phyloP scores from a whole-genome alignment of 177 flowering plant species.

The Telopea speciosissima region DNA sequence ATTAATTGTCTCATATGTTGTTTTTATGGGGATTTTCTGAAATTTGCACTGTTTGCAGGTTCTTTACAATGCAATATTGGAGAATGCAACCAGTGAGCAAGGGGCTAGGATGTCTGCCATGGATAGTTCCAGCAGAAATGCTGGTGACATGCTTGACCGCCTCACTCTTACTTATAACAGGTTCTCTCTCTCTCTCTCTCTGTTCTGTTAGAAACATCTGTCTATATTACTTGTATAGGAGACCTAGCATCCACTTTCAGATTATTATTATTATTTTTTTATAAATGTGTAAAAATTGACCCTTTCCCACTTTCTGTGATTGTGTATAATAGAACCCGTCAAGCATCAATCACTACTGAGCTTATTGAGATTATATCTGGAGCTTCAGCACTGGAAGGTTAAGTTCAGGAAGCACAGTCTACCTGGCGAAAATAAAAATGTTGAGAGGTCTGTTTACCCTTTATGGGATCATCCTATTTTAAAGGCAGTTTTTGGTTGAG shows the following conservation, averaged over 20 bases:
- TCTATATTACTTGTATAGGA: background rate
- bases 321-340: slow-evolving; percentile 65
- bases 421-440: slow-evolving; percentile 27
- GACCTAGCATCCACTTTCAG: background rate
- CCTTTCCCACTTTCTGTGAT: background rate
- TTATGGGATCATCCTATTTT: slow-evolving; percentile 7
- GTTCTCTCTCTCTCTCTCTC: slow-evolving; percentile 36
- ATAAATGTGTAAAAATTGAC: background rate
- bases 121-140: slow-evolving; percentile 98
- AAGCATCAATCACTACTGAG: slow-evolving; percentile 96
- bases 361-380: slow-evolving; percentile 94
- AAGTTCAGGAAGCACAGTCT: slow-evolving; percentile 12
- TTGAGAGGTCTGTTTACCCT: slow-evolving; percentile 3
- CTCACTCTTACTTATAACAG: slow-evolving; percentile 95
- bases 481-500: slow-evolving; percentile 9
- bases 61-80: slow-evolving; percentile 79
- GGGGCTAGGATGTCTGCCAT: slow-evolving; percentile 99
- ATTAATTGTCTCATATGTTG: background rate
- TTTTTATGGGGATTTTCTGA: background rate
- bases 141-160: slow-evolving; percentile 97
- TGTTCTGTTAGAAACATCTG: too few relatives aligned
- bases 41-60: slow-evolving; percentile 35
- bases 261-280: background rate
- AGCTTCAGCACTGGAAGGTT: slow-evolving; percentile 82
- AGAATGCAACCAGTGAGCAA: slow-evolving; percentile 96